A percentile compares a stretch with the other conserved stretches of the same genome.
These are phyloP conservation scores for Gastrodia elata DNA, from an alignment of 106 monocot species.

Conservation along the genomic window DNA sequence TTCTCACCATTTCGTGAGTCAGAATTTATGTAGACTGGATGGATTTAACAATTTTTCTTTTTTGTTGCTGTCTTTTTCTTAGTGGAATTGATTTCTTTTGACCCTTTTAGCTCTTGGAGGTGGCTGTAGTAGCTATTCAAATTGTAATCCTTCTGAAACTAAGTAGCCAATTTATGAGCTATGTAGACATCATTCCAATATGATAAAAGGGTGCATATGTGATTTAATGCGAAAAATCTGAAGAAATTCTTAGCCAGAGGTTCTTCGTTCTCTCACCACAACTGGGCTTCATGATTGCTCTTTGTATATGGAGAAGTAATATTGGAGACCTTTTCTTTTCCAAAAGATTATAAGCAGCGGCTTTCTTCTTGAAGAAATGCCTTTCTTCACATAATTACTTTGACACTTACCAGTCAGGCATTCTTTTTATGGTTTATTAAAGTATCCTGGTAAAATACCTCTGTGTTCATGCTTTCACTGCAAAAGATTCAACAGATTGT, in stretches of 20 bases:
- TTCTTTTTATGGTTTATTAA: too few species aligned
- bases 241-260: background rate
- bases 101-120: background rate
- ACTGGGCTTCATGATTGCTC: background rate
- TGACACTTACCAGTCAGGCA: background rate
- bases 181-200: background rate
- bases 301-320: background rate
- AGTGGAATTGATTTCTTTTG: background rate
- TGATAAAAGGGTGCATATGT: background rate
- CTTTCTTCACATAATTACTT: background rate
- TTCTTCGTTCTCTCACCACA: background rate
- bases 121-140: constrained; percentile 1
- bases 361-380: background rate
- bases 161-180: background rate
- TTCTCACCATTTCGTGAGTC: background rate
- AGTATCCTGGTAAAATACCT: background rate
- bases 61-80: background rate
- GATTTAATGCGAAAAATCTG: background rate
- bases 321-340: background rate
- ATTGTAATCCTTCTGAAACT: background rate
- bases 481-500: background rate
- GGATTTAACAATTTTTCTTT: background rate
- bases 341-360: background rate
- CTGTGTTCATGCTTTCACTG: background rate
- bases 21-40: background rate